A percentile compares a stretch with the other conserved stretches of the same genome.
These are phyloP conservation scores for Phytopythium cucurbitacearum DNA, from an alignment of 352 stramenopile species.

Conservation along the genomic window DNA sequence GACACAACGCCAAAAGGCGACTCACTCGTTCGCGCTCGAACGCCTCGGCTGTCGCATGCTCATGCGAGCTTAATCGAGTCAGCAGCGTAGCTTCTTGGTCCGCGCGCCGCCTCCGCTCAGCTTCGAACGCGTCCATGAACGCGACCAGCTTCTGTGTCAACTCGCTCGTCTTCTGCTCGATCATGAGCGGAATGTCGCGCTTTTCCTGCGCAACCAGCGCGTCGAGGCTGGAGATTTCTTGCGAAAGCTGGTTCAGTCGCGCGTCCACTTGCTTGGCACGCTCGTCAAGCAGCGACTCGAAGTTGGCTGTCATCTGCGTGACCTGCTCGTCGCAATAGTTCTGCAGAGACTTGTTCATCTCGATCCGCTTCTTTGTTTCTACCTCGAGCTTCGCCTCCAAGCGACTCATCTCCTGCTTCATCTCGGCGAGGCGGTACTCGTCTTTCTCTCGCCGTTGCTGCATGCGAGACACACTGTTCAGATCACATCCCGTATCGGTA, in stretches of 20 bases:
- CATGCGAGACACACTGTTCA: conserved; percentile 1
- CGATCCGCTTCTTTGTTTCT: conserved; percentile 92
- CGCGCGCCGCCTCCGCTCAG: conserved; percentile 77
- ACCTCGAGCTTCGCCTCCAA: conserved; percentile 90
- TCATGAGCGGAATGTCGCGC: conserved; percentile 85
- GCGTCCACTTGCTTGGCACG: conserved; percentile 72
- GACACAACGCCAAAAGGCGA: not conserved
- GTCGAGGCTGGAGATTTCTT: conserved; percentile 81
- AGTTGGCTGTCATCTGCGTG: conserved; percentile 70
- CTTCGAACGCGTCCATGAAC: conserved; percentile 89
- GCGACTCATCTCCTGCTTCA: conserved; percentile 89
- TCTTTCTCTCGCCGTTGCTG: conserved; percentile 91
- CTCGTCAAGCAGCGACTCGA: conserved; percentile 77
- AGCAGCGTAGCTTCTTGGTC: conserved; percentile 87
- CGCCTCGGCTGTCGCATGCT: conserved; percentile 65
- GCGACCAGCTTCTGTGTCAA: conserved; percentile 83
- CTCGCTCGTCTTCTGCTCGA: conserved; percentile 86
- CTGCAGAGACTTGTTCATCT: conserved; percentile 93
- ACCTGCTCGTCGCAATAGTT: conserved; percentile 89
- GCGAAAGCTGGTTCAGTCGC: conserved; percentile 61
- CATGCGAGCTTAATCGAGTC: conserved; percentile 89
- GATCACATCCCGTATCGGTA: not conserved
- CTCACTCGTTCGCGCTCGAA: conserved; percentile 62
- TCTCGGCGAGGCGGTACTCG: conserved; percentile 90
- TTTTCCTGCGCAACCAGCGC: conserved; percentile 83